phyloP scores from a whole-genome alignment of 148 eudicot species.

The Nyssa sinensis region DNA sequence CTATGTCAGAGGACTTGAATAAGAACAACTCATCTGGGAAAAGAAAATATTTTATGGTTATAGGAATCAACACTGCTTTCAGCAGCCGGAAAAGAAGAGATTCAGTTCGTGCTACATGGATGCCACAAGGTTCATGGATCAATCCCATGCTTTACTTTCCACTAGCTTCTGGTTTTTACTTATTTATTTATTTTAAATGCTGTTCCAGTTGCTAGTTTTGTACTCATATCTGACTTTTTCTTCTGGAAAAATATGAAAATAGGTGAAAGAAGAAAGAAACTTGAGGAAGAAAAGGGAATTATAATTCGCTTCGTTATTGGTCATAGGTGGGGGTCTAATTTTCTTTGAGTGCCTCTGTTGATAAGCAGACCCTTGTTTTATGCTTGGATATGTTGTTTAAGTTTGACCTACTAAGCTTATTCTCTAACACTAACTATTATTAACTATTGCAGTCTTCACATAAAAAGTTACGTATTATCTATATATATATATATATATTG shows the following conservation, averaged over 20 bases:
- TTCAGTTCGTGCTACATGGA: conserved; percentile 96
- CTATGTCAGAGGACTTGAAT: conserved; percentile 50
- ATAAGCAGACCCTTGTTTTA: not conserved
- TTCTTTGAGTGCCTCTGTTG: not conserved
- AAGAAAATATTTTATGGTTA: conserved; percentile 83
- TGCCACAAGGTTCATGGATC: conserved; percentile 86
- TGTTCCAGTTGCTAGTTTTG: not conserved
- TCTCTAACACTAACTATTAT: too few relatives aligned
- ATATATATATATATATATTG: too few relatives aligned
- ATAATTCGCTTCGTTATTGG: conserved; percentile 38
- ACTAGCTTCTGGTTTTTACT: too few relatives aligned
- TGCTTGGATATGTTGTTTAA: not conserved
- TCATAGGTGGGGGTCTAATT: conserved; percentile 24
- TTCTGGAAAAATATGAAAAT: not conserved
- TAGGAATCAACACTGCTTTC: too few relatives aligned
- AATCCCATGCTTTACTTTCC: too few relatives aligned
- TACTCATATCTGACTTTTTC: not conserved
- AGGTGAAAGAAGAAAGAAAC: conserved; percentile 30
- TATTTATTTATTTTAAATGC: not conserved
- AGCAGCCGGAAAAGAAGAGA: too few relatives aligned
- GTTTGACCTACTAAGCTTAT: too few relatives aligned
- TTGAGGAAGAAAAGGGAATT: conserved; percentile 39
- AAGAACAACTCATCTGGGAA: conserved; percentile 33
- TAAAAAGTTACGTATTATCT: too few relatives aligned
- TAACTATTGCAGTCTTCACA: too few relatives aligned